A percentile compares a stretch with the other conserved stretches of the same genome.
Evolutionary conservation across 768 basidiomycete genomes (phyloP).

Genomic region (Imleria badia): DNA sequence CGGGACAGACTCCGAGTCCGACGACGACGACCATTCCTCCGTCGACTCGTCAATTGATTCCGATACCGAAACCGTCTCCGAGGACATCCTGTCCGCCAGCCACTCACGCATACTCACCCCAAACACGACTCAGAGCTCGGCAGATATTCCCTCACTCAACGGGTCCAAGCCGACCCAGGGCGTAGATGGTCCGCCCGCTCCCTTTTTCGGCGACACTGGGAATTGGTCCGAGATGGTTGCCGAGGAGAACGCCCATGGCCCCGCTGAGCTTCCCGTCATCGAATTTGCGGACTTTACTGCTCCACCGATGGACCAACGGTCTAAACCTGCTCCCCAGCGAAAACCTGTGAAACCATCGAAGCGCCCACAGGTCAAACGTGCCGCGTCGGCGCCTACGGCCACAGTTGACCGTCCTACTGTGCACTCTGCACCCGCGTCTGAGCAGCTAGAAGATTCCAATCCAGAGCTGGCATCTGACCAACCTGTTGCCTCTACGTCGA

Average conservation of each 20-base stretch:
- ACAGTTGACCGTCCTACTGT: slow-evolving; percentile 25
- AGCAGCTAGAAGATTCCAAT: slow-evolving; percentile 15
- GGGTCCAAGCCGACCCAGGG: slow-evolving; percentile 26
- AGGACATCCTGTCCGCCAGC: slow-evolving; percentile 53
- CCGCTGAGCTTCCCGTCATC: slow-evolving; percentile 72
- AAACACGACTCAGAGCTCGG: slow-evolving; percentile 63
- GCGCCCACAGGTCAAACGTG: slow-evolving; percentile 35
- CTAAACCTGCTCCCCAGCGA: slow-evolving; percentile 38
- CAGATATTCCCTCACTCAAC: slow-evolving; percentile 34
- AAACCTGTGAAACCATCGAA: slow-evolving; percentile 44
- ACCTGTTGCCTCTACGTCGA: slow-evolving; percentile 42
- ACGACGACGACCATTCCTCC: slow-evolving; percentile 60
- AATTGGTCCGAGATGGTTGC: slow-evolving; percentile 88
- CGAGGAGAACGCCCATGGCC: slow-evolving; percentile 62
- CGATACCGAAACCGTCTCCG: slow-evolving; percentile 68
- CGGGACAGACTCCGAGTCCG: slow-evolving; percentile 67
- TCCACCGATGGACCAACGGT: slow-evolving; percentile 31
- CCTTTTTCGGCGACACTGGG: slow-evolving; percentile 55
- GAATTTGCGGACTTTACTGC: slow-evolving; percentile 65
- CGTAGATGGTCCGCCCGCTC: slow-evolving; percentile 35
- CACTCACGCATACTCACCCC: slow-evolving; percentile 62
- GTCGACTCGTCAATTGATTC: slow-evolving; percentile 63
- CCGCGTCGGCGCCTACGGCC: slow-evolving; percentile 35
- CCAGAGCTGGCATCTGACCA: slow-evolving; percentile 28
- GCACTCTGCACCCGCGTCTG: slow-evolving; percentile 14